phyloP scores from a whole-genome alignment of 768 basidiomycete species.

The Thelephora aurantiotincta region DNA sequence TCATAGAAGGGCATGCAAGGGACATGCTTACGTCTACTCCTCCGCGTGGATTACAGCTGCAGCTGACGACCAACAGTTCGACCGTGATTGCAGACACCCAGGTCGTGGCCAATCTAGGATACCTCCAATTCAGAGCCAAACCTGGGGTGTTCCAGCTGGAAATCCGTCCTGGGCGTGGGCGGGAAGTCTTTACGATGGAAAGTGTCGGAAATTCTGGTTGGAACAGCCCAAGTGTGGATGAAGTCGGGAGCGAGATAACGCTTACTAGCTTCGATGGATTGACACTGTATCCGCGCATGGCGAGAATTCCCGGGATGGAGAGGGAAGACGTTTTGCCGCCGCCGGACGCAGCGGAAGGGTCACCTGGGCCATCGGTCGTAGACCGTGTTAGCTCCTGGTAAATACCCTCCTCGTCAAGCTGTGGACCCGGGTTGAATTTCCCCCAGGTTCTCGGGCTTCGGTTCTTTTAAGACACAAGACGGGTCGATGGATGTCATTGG shows the following conservation, averaged over 20 bases:
- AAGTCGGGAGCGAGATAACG: slow-evolving; percentile 60
- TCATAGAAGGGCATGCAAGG: slow-evolving; percentile 90
- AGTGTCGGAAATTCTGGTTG: slow-evolving; percentile 86
- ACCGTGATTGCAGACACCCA: slow-evolving; percentile 68
- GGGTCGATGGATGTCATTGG: slow-evolving; percentile 6
- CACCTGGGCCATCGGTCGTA: slow-evolving; percentile 17
- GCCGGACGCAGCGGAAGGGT: slow-evolving; percentile 13
- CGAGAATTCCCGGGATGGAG: slow-evolving; percentile 65
- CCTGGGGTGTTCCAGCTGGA: slow-evolving; percentile 80
- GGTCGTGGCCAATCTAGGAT: slow-evolving; percentile 90
- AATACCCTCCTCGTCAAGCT: slow-evolving; percentile 6
- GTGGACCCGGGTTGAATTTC: too few relatives aligned
- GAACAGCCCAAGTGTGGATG: slow-evolving; percentile 59
- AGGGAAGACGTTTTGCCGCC: slow-evolving; percentile 61
- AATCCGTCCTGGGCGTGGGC: slow-evolving; percentile 71
- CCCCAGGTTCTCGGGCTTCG: too few relatives aligned
- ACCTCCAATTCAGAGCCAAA: slow-evolving; percentile 87
- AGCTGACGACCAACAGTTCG: slow-evolving; percentile 37
- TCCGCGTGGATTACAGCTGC: slow-evolving; percentile 84
- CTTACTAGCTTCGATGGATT: slow-evolving; percentile 85
- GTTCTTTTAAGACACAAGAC: too few relatives aligned
- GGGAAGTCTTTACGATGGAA: slow-evolving; percentile 68
- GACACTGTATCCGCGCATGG: slow-evolving; percentile 74
- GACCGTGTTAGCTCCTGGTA: slow-evolving; percentile 39
- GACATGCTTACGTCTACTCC: slow-evolving; percentile 50